phyloP scores from a whole-genome alignment of 495 filamentous ascomycete genomes.

The Tuber indicum region DNA sequence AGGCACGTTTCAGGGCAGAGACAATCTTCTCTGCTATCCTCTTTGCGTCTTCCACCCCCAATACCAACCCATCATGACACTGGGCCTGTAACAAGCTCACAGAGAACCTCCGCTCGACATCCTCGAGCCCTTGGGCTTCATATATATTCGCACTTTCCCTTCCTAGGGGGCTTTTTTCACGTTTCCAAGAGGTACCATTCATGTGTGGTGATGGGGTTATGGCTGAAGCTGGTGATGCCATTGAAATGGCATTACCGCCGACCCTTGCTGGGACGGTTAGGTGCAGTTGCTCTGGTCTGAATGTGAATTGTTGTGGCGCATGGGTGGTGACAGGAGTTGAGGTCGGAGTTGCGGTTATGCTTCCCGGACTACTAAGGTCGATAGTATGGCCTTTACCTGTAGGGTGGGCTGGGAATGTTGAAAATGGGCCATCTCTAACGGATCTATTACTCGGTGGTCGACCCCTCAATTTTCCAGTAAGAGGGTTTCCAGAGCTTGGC shows the following conservation, averaged over 20 bases:
- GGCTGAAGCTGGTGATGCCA: constrained; percentile 37
- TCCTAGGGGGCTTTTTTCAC: constrained; percentile 29
- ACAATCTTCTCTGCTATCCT: constrained; percentile 35
- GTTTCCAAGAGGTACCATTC: constrained; percentile 34
- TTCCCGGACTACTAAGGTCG: constrained; percentile 27
- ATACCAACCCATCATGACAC: constrained; percentile 6
- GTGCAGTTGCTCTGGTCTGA: constrained; percentile 34
- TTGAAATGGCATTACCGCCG: constrained; percentile 19
- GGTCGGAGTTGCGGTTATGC: constrained; percentile 34
- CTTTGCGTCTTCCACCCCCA: constrained; percentile 31
- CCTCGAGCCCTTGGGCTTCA: constrained; percentile 16
- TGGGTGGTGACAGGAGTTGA: constrained; percentile 35
- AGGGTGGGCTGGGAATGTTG: constrained; percentile 74
- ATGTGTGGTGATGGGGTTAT: constrained; percentile 29
- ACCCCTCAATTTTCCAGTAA: constrained; percentile 71
- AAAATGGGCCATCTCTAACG: constrained; percentile 70
- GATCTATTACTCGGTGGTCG: constrained; percentile 76
- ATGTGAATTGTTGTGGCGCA: constrained; percentile 36
- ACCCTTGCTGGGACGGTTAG: constrained; percentile 33
- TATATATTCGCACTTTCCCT: constrained; percentile 16
- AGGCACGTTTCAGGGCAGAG: constrained; percentile 30
- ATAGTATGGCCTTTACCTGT: constrained; percentile 40
- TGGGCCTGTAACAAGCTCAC: constrained; percentile 28
- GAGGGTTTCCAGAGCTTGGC: constrained; percentile 61
- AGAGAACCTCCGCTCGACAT: constrained; percentile 32